phyloP scores from a whole-genome alignment of 2,329 filamentous ascomycete genomes.

The Stagonosporopsis cucurbitacearum region DNA sequence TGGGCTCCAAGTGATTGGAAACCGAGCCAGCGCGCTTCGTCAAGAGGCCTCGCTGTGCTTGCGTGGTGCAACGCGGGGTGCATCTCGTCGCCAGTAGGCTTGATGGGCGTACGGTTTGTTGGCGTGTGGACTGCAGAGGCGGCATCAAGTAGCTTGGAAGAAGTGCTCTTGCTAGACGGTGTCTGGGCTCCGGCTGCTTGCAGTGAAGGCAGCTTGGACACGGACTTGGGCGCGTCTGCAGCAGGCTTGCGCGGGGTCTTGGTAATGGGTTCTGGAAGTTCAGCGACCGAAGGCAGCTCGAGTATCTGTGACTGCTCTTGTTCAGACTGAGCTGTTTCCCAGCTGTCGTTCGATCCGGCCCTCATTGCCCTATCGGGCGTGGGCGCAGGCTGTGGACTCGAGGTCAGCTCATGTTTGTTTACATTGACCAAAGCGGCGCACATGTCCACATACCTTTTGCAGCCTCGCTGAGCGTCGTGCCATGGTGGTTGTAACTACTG shows the following conservation, averaged over 20 bases:
- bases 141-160: slow-evolving; percentile 29
- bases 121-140: slow-evolving; percentile 55
- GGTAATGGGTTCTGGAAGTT: slow-evolving; percentile 28
- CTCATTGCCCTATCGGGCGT: slow-evolving; percentile 22
- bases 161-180: slow-evolving; percentile 57
- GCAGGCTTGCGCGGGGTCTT: slow-evolving; percentile 35
- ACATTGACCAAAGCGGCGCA: slow-evolving; percentile 20
- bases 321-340: slow-evolving; percentile 36
- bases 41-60: slow-evolving; percentile 75
- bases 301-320: slow-evolving; percentile 20
- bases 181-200: slow-evolving; percentile 37
- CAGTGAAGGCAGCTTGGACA: slow-evolving; percentile 35
- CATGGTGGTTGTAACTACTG: slow-evolving; percentile 32
- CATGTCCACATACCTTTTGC: slow-evolving; percentile 40
- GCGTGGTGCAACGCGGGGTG: slow-evolving; percentile 83
- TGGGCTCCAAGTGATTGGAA: slow-evolving; percentile 72
- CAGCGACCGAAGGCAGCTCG: slow-evolving; percentile 31
- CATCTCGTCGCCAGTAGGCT: slow-evolving; percentile 82
- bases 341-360: slow-evolving; percentile 33
- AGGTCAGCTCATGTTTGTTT: slow-evolving; percentile 36
- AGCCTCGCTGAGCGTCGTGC: slow-evolving; percentile 47
- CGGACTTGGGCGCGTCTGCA: slow-evolving; percentile 12
- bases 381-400: slow-evolving; percentile 34
- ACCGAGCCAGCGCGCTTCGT: slow-evolving; percentile 80
- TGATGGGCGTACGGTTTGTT: slow-evolving; percentile 67